Evolutionary conservation across 345 rosid species (phyloP).

Genomic region (Moringa oleifera): DNA sequence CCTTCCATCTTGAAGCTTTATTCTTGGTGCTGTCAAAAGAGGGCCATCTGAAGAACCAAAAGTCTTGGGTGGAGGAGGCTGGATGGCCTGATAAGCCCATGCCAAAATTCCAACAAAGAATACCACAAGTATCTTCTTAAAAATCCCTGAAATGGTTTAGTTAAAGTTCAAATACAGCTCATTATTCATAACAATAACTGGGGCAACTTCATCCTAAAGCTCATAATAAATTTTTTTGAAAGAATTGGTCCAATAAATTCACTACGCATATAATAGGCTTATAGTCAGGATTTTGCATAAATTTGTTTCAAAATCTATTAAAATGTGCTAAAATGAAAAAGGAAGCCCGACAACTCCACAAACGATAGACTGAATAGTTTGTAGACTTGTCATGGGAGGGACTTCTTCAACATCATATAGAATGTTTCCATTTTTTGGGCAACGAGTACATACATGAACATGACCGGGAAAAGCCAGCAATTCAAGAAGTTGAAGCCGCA

Average conservation of each 20-base stretch:
- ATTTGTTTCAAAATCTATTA: neutral
- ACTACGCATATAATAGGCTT: neutral
- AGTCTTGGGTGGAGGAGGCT: slow-evolving; percentile 43
- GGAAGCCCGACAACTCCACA: neutral
- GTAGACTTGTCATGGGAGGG: no score
- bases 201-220: neutral
- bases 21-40: slow-evolving; percentile 46
- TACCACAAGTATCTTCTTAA: slow-evolving; percentile 26
- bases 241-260: neutral
- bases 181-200: neutral
- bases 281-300: neutral
- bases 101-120: slow-evolving; percentile 35
- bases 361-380: neutral
- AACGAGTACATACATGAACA: no score
- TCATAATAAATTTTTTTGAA: no score
- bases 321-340: neutral
- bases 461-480: no score
- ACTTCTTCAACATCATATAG: no score
- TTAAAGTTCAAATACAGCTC: neutral
- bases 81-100: slow-evolving; percentile 39
- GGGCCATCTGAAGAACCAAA: slow-evolving; percentile 47
- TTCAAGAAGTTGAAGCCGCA: no score
- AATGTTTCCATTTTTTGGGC: no score
- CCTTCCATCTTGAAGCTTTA: slow-evolving; percentile 59
- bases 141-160: slow-evolving; percentile 28